Evolutionary conservation across 2,329 filamentous ascomycete genomes (phyloP), one percentile per base, ranked within the genome.

Genomic region (Apiospora kogelbergensis): DNA sequence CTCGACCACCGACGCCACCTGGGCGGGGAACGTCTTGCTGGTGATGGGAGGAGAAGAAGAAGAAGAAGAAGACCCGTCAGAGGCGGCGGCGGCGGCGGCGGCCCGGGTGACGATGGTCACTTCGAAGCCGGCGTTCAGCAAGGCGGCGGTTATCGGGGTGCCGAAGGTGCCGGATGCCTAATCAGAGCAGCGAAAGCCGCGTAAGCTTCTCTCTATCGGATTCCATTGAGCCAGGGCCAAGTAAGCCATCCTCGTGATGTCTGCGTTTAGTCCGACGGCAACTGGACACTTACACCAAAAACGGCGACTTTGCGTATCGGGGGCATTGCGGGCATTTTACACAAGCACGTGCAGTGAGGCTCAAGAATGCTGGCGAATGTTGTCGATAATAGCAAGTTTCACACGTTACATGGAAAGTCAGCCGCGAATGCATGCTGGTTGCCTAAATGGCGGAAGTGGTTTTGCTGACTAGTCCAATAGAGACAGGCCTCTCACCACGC

Each of bases 131-230:
- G 74, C 73, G 40, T 40, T 44, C 4, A 70, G 6, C 10, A 77
- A 75, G 11, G 75, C 74, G 1, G 71, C 63, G 1, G 76, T 76
- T 63, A 76, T 76, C 20, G 75, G 74, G 3, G 70, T 65, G 41
- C 75, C 75, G 65, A 77, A 77, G 63, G 76, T 76, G n/a, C 76
- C 76, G 10, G 73, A 71, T 3, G 75, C 74, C 75, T 78, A 46
- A n/a, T n/a, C n/a, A n/a, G 22, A 42, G 48, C 20, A 41, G 10
- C 20, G 15, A 17, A 6, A 17, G 33, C 2, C 2, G 30, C 17
- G 33, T 20, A 7, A 40, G 13, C 22, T 10, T 22, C 6, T 40
- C 6, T 11, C 6, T 9, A 13, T 44, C 20, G 6, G 7, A 1
- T 20, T 44, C 6, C 40, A 22, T 33, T 6, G 41, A 33, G 33